These are phyloP conservation scores for Penicillium digitatum DNA, from an alignment of 2,329 filamentous ascomycete species.

Conservation along the genomic window DNA sequence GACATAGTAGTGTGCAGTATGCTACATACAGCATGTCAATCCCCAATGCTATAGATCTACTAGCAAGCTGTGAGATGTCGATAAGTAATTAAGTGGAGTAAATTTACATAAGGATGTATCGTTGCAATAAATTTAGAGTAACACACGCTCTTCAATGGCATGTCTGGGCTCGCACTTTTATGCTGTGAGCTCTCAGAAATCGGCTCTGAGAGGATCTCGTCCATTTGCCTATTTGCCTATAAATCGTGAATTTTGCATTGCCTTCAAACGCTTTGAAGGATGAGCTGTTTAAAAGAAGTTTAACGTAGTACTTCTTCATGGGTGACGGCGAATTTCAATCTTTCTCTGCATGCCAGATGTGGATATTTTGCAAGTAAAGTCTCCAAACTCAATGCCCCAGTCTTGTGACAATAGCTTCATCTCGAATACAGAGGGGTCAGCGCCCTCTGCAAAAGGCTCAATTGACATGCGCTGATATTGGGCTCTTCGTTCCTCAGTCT, in stretches of 20 bases:
- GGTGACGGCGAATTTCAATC: conserved; percentile 29
- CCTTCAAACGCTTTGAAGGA: conserved; percentile 33
- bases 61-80: not conserved
- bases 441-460: conserved; percentile 29
- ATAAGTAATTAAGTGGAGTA: not conserved
- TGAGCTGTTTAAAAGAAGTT: conserved; percentile 33
- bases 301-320: conserved; percentile 39
- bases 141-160: not conserved
- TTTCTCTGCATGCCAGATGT: conserved; percentile 30
- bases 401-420: conserved; percentile 25
- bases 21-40: not conserved
- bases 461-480: conserved; percentile 15
- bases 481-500: conserved; percentile 13
- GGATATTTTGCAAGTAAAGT: conserved; percentile 24
- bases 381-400: conserved; percentile 30
- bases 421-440: conserved; percentile 24
- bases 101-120: not conserved
- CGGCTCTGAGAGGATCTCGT: conserved; percentile 2
- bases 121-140: not conserved
- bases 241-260: conserved; percentile 19
- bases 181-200: not conserved
- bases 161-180: not conserved
- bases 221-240: conserved; percentile 5
- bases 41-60: too few relatives aligned
- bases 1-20: not conserved